Evolutionary conservation across 169 alveolate genomes (phyloP).

Genomic region (Plasmodium cynomolgi): DNA sequence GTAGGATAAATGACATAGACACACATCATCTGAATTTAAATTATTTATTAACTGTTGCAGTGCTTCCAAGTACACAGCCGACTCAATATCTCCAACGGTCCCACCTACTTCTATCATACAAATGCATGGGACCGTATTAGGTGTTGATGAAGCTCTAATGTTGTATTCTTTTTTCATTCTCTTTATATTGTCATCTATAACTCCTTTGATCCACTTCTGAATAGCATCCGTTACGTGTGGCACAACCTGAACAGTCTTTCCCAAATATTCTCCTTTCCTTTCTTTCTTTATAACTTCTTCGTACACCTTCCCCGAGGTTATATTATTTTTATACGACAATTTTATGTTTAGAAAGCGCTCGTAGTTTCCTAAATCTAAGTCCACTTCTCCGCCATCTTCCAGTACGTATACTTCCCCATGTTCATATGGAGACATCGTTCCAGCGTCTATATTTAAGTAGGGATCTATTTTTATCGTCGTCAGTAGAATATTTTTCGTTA

Average conservation of each 20-base stretch:
- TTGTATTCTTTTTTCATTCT: conserved; percentile 68
- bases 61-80: conserved; percentile 94
- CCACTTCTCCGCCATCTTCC: conserved; percentile 98
- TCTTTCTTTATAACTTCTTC: conserved; percentile 92
- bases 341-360: conserved; percentile 94
- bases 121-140: conserved; percentile 88
- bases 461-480: conserved; percentile 98
- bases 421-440: conserved; percentile 98
- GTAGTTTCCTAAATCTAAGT: conserved; percentile 98
- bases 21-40: conserved; percentile 89
- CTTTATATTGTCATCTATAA: conserved; percentile 81
- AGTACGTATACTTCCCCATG: conserved; percentile 97
- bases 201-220: conserved; percentile 89
- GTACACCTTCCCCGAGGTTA: conserved; percentile 97
- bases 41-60: conserved; percentile 90
- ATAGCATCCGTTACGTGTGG: conserved; percentile 87
- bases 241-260: conserved; percentile 96
- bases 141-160: conserved; percentile 12
- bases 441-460: conserved; percentile 95
- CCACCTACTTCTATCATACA: conserved; percentile 98
- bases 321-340: conserved; percentile 90
- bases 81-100: conserved; percentile 97
- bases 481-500: conserved; percentile 90
- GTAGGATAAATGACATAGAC: conserved; percentile 89
- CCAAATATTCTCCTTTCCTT: conserved; percentile 95